phyloP scores from a whole-genome alignment of 805 yeast genomes.

The Starmerella khaoyaiensis region DNA sequence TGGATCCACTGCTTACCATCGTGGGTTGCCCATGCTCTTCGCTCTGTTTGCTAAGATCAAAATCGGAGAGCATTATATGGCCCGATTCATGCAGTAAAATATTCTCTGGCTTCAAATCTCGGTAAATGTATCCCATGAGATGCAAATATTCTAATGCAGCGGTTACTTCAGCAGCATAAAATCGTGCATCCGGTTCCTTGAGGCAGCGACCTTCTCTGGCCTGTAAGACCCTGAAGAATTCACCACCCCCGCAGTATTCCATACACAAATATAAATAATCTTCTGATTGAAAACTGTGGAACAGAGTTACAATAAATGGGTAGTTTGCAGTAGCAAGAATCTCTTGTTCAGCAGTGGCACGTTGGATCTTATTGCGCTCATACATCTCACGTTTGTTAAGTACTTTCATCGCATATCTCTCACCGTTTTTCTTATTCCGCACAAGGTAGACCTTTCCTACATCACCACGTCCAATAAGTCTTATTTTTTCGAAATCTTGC shows the following conservation, averaged over 20 bases:
- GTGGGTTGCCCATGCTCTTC: slow-evolving; percentile 66
- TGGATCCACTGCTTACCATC: slow-evolving; percentile 34
- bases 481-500: slow-evolving; percentile 74
- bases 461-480: slow-evolving; percentile 91
- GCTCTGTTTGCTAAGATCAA: slow-evolving; percentile 85
- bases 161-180: slow-evolving; percentile 92
- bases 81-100: slow-evolving; percentile 91
- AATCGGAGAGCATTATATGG: slow-evolving; percentile 94
- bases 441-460: slow-evolving; percentile 95
- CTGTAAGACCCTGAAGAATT: slow-evolving; percentile 89
- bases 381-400: slow-evolving; percentile 86
- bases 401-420: slow-evolving; percentile 85
- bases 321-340: slow-evolving; percentile 89
- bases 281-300: slow-evolving; percentile 92
- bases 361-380: slow-evolving; percentile 81
- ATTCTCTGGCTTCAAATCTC: slow-evolving; percentile 95
- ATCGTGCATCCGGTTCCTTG: slow-evolving; percentile 75
- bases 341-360: slow-evolving; percentile 94
- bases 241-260: slow-evolving; percentile 99
- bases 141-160: slow-evolving; percentile 95
- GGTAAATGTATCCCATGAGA: slow-evolving; percentile 90
- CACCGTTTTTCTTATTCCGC: slow-evolving; percentile 59
- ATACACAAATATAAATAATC: slow-evolving; percentile 85
- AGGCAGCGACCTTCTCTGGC: slow-evolving; percentile 79
- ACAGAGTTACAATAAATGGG: slow-evolving; percentile 91